Evolutionary conservation across 2,329 filamentous ascomycete species (phyloP), one percentile per base, ranked within the genome.

Genomic region (Cadophora luteo-olivacea): DNA sequence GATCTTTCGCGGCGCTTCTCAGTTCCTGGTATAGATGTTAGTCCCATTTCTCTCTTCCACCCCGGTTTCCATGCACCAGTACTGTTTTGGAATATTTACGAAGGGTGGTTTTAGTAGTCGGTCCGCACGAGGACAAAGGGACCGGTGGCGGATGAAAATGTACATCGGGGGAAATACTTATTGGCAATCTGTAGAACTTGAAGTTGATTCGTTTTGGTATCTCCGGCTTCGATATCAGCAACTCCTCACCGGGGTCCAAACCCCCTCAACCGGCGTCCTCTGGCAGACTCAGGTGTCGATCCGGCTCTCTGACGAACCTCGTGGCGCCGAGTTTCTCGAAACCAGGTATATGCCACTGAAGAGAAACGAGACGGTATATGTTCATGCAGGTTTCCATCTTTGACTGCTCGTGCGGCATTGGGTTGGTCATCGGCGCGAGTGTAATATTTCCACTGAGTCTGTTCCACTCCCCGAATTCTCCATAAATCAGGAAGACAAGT

Each of bases 241-340:
- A 38, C 41, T 33, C 33, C 41, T 41, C 33, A 7, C 41, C 33
- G 14, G 55, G 57, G 11, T 60, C 45, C 22, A 60, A 25, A 24
- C 45, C 57, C 19, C 57, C 57, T 41, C 36, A 8, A 45, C 57
- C 57, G 19, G 57, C 41, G 9, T 45, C 22, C 57, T 60, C 57
- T 7, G 57, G 57, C 2, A 29, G 4, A 12, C 22, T 60, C 36
- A 16, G 8, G 5, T 8, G 49, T 45, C 14, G 45, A 12, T 48
- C 51, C 2, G 33, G 29, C 12, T 45, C 62, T 64, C 51, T 45
- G 16, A 32, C 9, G 14, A 14, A 38, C 12, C 33, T 14, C 62
- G 48, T 64, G 12, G 12, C 19, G 57, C 22, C n/a, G 4, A 64
- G 14, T 33, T 29, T n/a, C 22, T 57, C 48, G 22, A 64, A 45